Base-by-base conservation (phyloP, 2,329 filamentous ascomycete genomes). In the Fusarium guadeloupense region DNA sequence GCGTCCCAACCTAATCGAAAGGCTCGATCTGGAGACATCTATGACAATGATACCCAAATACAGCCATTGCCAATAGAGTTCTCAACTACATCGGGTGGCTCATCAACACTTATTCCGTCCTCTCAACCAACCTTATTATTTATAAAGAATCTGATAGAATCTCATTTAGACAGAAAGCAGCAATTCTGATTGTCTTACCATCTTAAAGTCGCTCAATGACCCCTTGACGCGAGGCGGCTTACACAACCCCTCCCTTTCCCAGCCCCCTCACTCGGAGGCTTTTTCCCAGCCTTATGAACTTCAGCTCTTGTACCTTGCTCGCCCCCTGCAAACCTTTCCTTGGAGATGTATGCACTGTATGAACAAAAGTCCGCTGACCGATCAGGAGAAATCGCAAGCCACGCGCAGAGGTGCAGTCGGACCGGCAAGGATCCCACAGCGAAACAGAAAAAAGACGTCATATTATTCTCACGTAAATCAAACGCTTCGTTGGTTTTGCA, bases 341-440 rank as follows among this genome's bases (percentile, higher is more conserved):
- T 37, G 37, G 6, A 38, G 9, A 48, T 21, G 25, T 13, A 9
- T 26, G 37, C 30, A 59, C 37, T 45, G 48, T 34, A 46, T 25
- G 52, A 41, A 35, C 34, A 40, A 45, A 34, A 40, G 26, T 25
- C 44, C 46, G 25, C 37, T 34, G 13, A 26, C 38, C 30, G 37
- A 13, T 44, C 50, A 44, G 47, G 56, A n/a, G 38, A 25, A 25
- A 57, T 34, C 17, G 49, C 16, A 51, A 51, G 40, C 57, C 50
- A 52, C 45, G 31, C 62, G 60, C 50, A 64, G 40, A 56, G 46
- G 49, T 33, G 39, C 59, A 63, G 37, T 63, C 49, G 58, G 52
- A 43, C 50, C 38, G 46, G 34, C 38, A 40, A 42, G 39, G 48
- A 51, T 62, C 14, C 26, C 16, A 42, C 37, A 17, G 42, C 35